Conservation (phyloP, 441 rosid genomes). For the Euphorbia schlechtendalii region DNA sequence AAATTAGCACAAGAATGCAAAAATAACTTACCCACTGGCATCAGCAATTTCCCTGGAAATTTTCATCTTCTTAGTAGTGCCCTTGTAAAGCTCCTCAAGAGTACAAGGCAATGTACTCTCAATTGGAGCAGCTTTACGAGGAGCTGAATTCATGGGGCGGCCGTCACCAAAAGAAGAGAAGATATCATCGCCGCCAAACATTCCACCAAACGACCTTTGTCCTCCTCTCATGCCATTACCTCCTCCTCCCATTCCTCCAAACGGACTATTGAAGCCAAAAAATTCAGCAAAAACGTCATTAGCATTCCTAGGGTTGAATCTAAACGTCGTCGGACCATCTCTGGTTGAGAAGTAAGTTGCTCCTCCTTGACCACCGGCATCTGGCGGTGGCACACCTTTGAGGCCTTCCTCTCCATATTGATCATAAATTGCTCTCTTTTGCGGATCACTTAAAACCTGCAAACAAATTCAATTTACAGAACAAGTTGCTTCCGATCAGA, state of each 20-base stretch:
- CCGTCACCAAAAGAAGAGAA: conserved; percentile 44
- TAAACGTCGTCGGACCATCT: conserved; percentile 49
- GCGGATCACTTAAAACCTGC: conserved; percentile 78
- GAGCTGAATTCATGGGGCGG: conserved; percentile 35
- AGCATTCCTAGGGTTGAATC: conserved; percentile 74
- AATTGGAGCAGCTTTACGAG: conserved; percentile 58
- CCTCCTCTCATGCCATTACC: conserved; percentile 51
- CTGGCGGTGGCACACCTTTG: conserved; percentile 69
- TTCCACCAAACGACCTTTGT: conserved; percentile 39
- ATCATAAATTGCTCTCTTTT: conserved; percentile 75
- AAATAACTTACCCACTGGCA: conserved; percentile 49
- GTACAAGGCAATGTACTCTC: conserved; percentile 68
- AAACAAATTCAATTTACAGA: not conserved
- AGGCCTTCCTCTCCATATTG: conserved; percentile 90
- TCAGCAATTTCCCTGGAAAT: conserved; percentile 63
- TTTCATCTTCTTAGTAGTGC: conserved; percentile 78
- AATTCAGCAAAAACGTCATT: conserved; percentile 70
- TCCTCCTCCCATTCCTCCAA: conserved; percentile 55
- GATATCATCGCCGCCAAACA: conserved; percentile 61
- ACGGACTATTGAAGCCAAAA: conserved; percentile 57
- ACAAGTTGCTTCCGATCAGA: not conserved
- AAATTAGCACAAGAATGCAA: conserved; percentile 25
- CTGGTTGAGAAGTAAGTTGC: conserved; percentile 51
- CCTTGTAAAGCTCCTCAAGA: conserved; percentile 79
- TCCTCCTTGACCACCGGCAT: conserved; percentile 58